Evolutionary conservation across 768 basidiomycete genomes (phyloP), one percentile per base, ranked within the genome.

Genomic region (Mycena latifolia): DNA sequence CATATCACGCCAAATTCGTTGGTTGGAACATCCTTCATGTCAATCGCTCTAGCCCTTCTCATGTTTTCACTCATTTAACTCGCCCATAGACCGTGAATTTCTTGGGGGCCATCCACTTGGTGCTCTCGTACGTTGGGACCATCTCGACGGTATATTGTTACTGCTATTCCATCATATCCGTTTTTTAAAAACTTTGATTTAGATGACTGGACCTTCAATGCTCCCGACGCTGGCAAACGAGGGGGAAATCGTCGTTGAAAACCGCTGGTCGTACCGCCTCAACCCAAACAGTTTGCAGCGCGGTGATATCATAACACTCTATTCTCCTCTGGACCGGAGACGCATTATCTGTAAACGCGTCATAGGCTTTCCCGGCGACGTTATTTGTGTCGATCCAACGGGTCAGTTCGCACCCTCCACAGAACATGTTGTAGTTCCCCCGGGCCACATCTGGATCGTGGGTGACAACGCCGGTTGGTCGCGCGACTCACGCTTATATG

Each of bases 401-500:
- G 92, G 91, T 5, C 69, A 77, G 55, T 79, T 80, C 53, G 89
- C 87, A 11, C 87, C 89, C 12, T 88, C 89, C 14, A 84, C 83
- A 18, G 92, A 92, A 65, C 93, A 95, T 72, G 85, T 96, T 18
- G 74, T 89, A 28, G 79, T 98, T 12, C 97, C 97, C 1, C 86
- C 86, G 71, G 94, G 95, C 4, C 92, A 97, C 75, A 77, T 97
- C 25, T 98, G 97, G 97, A 82, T 97, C 31, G 86, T 82, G 54
- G 98, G 97, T 25, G 97, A 99, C 79, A 99, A 99, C 73, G 81
- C 91, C 46, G 82, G 87, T 27, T 84, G 82, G 69, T 96, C 95
- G 37, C 88, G 89, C 17, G 97, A 99, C 80, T 98, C 97, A 14
- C 85, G 97, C 61, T 78, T 82, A n/a, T 98, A 98, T 79, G 98